These are phyloP conservation scores for Kwoniella bestiolae DNA, from an alignment of 768 basidiomycete species.

Conservation along the genomic window DNA sequence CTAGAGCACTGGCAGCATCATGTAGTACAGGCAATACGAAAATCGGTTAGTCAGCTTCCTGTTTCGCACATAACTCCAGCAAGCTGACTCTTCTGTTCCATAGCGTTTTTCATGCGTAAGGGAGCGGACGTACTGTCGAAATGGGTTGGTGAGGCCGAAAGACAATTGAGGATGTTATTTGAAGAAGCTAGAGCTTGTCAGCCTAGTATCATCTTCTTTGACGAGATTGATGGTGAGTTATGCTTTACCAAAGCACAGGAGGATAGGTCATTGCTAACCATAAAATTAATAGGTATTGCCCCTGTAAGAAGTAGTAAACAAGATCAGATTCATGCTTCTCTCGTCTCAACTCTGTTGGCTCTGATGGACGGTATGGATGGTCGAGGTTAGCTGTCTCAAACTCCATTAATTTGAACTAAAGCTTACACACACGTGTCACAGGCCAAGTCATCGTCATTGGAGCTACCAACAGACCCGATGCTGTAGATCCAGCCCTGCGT, in stretches of 20 bases:
- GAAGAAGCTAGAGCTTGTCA: slow-evolving; percentile 92
- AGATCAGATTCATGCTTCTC: slow-evolving; percentile 97
- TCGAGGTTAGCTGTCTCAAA: slow-evolving; percentile 65
- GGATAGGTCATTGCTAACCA: neutral
- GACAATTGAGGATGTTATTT: slow-evolving; percentile 90
- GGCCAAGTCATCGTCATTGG: slow-evolving; percentile 96
- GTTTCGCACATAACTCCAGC: neutral
- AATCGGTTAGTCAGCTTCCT: slow-evolving; percentile 72
- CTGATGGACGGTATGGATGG: slow-evolving; percentile 99
- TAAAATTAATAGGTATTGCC: slow-evolving; percentile 65
- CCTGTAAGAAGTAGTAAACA: slow-evolving; percentile 98
- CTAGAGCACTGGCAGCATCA: slow-evolving; percentile 90
- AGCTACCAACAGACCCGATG: slow-evolving; percentile 95
- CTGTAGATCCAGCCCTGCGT: slow-evolving; percentile 93
- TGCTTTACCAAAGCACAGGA: too few species aligned
- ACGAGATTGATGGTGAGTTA: slow-evolving; percentile 85
- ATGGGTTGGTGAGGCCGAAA: slow-evolving; percentile 99
- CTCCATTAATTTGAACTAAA: too few species aligned
- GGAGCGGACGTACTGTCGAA: slow-evolving; percentile 97
- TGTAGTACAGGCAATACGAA: slow-evolving; percentile 82
- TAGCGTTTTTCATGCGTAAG: slow-evolving; percentile 99
- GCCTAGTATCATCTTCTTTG: slow-evolving; percentile 98
- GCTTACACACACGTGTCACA: slow-evolving; percentile 20
- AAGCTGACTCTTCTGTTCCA: slow-evolving; percentile 7
- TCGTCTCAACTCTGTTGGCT: slow-evolving; percentile 92